Base-by-base conservation (phyloP, 176 grass and related monocot genomes). In the Lolium perenne region DNA sequence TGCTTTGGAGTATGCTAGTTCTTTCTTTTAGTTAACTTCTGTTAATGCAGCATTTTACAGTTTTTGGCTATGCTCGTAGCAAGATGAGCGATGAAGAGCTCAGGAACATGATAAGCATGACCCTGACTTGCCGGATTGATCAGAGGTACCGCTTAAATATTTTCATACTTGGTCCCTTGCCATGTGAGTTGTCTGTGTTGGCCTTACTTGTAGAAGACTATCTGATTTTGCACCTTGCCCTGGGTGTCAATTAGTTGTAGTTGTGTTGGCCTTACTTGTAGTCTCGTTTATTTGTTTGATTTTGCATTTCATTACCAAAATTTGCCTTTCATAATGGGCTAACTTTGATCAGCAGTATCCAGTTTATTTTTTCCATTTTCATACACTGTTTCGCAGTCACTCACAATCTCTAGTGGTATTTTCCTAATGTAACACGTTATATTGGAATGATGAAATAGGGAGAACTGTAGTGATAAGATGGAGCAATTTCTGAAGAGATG, bases 11-110 rank as follows among this genome's bases (percentile, higher is more conserved):
- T 10, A 45, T 85, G 8, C 8, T 74, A 32, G 49, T 18, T 45
- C 38, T 55, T 38, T 53, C 32, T 57, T 82, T 67, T 86, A 69
- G 84, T 46, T 90, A 79, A 84, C n/a, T 13, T n/a, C 38, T 84
- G 62, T 81, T 78, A 58, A 56, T 98, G 89, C 93, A 98, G 95
- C 91, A 98, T 85, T 95, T 98, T 54, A 95, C 95, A 62, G 89
- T 98, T 83, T 95, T 94, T 63, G 95, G 93, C 63, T 98, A 98
- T 86, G 95, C 95, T 74, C 91, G 95, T 72, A 93, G 83, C 83
- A 93, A 92, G 86, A 88, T 98, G 92, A 98, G 80, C 45, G 89
- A 98, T 21, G 86, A 95, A 74, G 95, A 94, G 78, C 89, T 98
- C 65, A 93, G 95, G 88, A 84, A 85, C 83, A 92, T 86, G 88